phyloP scores from a whole-genome alignment of 2,329 filamentous ascomycete species.

The Curvularia sp. region DNA sequence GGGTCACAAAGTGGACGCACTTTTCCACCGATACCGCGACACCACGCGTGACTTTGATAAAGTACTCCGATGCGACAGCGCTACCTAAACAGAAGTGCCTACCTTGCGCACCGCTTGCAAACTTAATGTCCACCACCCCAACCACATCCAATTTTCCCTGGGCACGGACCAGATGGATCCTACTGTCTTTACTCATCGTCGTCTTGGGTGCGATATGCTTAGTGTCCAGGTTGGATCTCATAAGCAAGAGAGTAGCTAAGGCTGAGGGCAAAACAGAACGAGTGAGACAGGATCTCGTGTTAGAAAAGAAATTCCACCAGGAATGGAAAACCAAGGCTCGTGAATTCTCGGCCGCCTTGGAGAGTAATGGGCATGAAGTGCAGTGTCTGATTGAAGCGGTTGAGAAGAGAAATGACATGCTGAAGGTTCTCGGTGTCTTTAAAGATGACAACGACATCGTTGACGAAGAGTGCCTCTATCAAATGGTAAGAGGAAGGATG shows the following conservation, averaged over 20 bases:
- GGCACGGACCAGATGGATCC: not conserved
- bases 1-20: constrained; percentile 8
- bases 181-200: not conserved
- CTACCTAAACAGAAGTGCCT: not conserved
- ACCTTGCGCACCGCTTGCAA: not conserved
- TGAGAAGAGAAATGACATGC: not conserved
- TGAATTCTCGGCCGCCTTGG: not conserved
- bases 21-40: not conserved
- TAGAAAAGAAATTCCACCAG: not conserved
- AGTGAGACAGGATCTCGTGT: too few species aligned
- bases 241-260: not conserved
- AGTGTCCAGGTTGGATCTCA: not conserved
- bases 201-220: not conserved
- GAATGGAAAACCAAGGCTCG: not conserved
- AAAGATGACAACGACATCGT: not conserved
- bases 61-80: not conserved
- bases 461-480: not conserved
- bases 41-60: not conserved
- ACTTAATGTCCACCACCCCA: not conserved
- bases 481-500: not conserved
- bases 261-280: not conserved
- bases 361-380: not conserved
- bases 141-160: not conserved
- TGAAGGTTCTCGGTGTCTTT: constrained; percentile 2
- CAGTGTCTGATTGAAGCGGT: not conserved